Percentiles rank a stretch among this genome's conserved stretches.
phyloP scores from a whole-genome alignment of 2,329 filamentous ascomycete genomes.

The Trichoderma afroharzianum region DNA sequence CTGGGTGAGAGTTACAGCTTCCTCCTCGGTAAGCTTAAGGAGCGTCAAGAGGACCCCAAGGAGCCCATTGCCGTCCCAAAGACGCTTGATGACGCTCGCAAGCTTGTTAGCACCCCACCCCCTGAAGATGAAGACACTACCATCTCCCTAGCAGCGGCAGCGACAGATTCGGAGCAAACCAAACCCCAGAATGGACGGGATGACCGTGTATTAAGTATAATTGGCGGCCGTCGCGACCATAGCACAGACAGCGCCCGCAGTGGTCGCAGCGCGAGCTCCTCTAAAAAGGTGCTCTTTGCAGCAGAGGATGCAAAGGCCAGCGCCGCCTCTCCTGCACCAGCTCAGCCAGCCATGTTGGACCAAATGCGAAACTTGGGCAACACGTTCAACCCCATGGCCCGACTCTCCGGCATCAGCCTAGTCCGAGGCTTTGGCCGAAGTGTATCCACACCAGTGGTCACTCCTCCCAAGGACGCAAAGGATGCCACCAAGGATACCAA shows the following conservation, averaged over 20 bases:
- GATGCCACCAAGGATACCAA: neutral
- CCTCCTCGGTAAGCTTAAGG: slow-evolving; percentile 80
- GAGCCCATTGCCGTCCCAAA: slow-evolving; percentile 66
- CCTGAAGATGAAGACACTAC: slow-evolving; percentile 62
- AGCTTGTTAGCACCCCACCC: slow-evolving; percentile 72
- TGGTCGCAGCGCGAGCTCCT: slow-evolving; percentile 55
- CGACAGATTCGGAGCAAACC: slow-evolving; percentile 34
- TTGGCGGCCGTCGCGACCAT: slow-evolving; percentile 71
- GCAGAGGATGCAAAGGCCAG: slow-evolving; percentile 37
- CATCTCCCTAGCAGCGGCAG: slow-evolving; percentile 51
- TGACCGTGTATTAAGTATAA: slow-evolving; percentile 66
- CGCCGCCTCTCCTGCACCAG: slow-evolving; percentile 17
- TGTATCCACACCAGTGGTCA: slow-evolving; percentile 35
- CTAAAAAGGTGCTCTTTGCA: slow-evolving; percentile 54
- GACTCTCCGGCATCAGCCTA: slow-evolving; percentile 68
- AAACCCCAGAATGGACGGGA: slow-evolving; percentile 41
- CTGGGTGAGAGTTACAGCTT: slow-evolving; percentile 93
- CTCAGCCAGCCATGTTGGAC: slow-evolving; percentile 61
- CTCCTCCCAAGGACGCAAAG: slow-evolving; percentile 27
- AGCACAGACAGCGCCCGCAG: slow-evolving; percentile 73
- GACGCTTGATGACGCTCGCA: slow-evolving; percentile 88
- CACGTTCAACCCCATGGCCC: slow-evolving; percentile 77
- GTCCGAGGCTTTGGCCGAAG: slow-evolving; percentile 71
- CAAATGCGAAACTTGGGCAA: slow-evolving; percentile 78
- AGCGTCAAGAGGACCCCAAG: slow-evolving; percentile 51